Base-by-base conservation (phyloP, 1,284 basidiomycete species). In the Apiotrichum siamense region DNA sequence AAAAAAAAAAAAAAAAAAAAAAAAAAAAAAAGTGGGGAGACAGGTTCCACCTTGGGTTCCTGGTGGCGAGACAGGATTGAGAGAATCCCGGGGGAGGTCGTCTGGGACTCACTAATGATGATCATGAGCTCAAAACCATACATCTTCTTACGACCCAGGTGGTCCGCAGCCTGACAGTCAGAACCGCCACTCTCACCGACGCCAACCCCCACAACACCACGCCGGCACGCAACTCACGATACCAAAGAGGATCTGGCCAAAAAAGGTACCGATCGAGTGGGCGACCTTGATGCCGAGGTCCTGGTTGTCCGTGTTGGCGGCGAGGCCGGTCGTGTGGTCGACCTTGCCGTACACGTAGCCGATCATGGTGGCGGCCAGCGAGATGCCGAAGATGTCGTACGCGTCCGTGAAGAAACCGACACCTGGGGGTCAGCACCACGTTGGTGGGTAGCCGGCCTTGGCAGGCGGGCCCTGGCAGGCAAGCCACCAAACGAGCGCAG, bases 361-460 rank as follows among this genome's bases (percentile, higher is more conserved):
- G 39, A 90, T 73, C 86, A 89, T 88, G 1, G 77, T 75, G 0
- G 84, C 80, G 0, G 81, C 86, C 40, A 88, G 83, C 62, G 83
- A 87, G 74, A 90, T 77, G 35, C 42, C 55, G 69, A 71, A 61
- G 40, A 71, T 79, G 58, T 82, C 74, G 59, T 76, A 74, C 4
- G 72, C 70, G 54, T 69, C 70, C n/a, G 69, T 71, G 60, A 72
- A 71, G 62, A 72, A 70, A 10, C 71, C 71, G 15, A 72, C 67
- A 57, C 64, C 64, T 61, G 40, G n/a, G 20, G 7, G 26, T 42
- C 25, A 40, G 39, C 37, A 31, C 29, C 29, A 31, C 29, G 29
- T 31, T 31, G 29, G 29, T 10, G 15, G 15, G n/a, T n/a, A n/a
- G n/a, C n/a, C n/a, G n/a, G n/a, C n/a, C n/a, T n/a, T n/a, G n/a